Evolutionary conservation across 2,329 filamentous ascomycete genomes (phyloP), one percentile per base, ranked within the genome.

Genomic region (Volutella citrinella): DNA sequence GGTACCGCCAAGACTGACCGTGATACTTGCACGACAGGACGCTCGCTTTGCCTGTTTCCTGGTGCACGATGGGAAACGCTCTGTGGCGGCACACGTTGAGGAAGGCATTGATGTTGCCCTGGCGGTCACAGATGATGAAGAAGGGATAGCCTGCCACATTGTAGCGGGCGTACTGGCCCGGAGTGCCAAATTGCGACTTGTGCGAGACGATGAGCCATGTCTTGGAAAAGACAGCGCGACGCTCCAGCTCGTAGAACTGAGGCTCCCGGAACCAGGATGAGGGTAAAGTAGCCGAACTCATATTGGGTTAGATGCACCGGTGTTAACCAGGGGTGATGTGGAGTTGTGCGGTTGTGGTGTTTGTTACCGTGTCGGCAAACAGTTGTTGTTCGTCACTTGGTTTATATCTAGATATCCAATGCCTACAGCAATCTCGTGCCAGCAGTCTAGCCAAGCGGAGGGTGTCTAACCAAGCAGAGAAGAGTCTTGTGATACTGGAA

Each of bases 221-320:
- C 20, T 34, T 34, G 25, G 32, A 34, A 17, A 34, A 34, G 19
- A 34, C 16, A 16, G 32, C 32, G 11, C 32, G 32, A 16, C 32
- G 32, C n/a, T 34, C 32, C 20, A 34, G 19, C n/a, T 34, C 32
- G 16, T 34, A 34, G 19, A 34, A 34, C 16, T 34, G 25, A 5
- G 32, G 32, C 25, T 34, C 32, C 7, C 32, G 16, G 15, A 34
- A 34, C 32, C 32, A 34, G 13, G 32, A 34, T 8, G 32, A 34
- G 16, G 32, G 32, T 11, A 34, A 20, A 6, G 32, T 34, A 18
- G 19, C 18, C 10, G 26, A 10, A 13, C 25, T 18, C 32, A 34
- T 34, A 12, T 28, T 29, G 13, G n/a, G n/a, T n/a, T n/a, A 13
- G 10, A 13, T 26, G 14, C 11, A 26, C 14, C 10, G 24, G 16